Evolutionary conservation across 106 monocot genomes (phyloP), one percentile per base, ranked within the genome.

Genomic region (Dioscorea alata): DNA sequence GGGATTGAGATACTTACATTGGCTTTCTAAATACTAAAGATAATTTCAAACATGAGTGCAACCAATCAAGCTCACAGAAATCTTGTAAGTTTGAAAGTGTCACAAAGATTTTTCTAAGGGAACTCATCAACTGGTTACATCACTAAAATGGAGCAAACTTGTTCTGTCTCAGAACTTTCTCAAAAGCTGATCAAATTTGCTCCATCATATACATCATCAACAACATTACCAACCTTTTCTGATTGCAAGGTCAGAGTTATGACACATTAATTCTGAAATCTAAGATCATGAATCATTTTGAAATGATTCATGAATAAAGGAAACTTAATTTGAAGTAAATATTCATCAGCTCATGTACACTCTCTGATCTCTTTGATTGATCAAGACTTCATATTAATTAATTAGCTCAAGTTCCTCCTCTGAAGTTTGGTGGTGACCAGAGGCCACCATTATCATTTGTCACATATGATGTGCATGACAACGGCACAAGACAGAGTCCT

Each of bases 401-500:
- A n/a, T 58, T 18, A 14, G 6, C 59, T 82, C 69, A 86, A 62
- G 72, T 64, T 51, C 80, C 70, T 80, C 86, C 86, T 19, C 71
- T 67, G 50, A 74, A 86, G 32, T 85, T 78, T 33, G 74, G 59
- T 28, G 78, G 28, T 50, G 81, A 68, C 91, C 92, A 92, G 64
- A 79, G 65, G 14, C 82, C 84, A 66, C 74, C 75, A 66, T 83
- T 80, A 19, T 86, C 89, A 31, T 62, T 80, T 18, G 89, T 85
- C 18, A 94, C 75, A 60, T 90, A 85, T 2, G 93, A 87, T 18
- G 83, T 94, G 87, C 84, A 90, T 31, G 93, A 86, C 60, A 94
- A 74, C 2, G 93, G 93, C 64, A 94, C 93, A 54, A 94, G 77
- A 57, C 93, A 94, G 60, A 94, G 89, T 9, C 93, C 93, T 84